These are phyloP conservation scores for Aspergillus texensis DNA, from an alignment of 2,329 filamentous ascomycete species.

Conservation along the genomic window DNA sequence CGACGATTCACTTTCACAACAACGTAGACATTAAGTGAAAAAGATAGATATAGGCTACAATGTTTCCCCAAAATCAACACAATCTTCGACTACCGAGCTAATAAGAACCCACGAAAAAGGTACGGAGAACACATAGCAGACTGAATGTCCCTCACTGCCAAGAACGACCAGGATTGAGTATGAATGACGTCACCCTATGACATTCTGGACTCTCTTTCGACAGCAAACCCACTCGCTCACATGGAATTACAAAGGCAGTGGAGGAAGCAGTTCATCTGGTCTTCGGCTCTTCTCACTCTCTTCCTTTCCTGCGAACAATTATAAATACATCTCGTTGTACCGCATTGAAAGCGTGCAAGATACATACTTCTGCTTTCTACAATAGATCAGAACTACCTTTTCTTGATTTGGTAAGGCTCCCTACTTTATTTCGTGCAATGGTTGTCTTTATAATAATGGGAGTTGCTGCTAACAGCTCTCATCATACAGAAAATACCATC, in stretches of 20 bases:
- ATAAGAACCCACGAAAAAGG: background rate
- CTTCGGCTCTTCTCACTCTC: background rate
- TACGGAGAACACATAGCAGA: background rate
- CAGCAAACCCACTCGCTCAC: background rate
- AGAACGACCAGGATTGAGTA: constrained; percentile 3
- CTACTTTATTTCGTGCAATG: background rate
- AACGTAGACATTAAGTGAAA: background rate
- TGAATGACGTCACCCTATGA: constrained; percentile 16
- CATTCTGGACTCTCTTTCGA: background rate
- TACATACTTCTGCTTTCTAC: background rate
- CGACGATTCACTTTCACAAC: background rate
- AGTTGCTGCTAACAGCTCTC: background rate
- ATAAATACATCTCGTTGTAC: background rate
- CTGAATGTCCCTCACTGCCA: background rate
- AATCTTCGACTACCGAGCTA: background rate
- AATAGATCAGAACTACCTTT: background rate
- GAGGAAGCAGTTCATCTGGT: background rate
- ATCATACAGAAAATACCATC: background rate
- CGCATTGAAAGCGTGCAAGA: background rate
- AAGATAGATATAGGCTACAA: background rate
- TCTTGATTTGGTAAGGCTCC: background rate
- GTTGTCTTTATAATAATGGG: background rate
- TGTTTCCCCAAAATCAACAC: background rate
- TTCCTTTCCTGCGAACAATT: background rate
- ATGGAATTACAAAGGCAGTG: background rate